Evolutionary conservation across 1,284 basidiomycete genomes (phyloP), one percentile per base, ranked within the genome.

Genomic region (Agroathelia rolfsii): DNA sequence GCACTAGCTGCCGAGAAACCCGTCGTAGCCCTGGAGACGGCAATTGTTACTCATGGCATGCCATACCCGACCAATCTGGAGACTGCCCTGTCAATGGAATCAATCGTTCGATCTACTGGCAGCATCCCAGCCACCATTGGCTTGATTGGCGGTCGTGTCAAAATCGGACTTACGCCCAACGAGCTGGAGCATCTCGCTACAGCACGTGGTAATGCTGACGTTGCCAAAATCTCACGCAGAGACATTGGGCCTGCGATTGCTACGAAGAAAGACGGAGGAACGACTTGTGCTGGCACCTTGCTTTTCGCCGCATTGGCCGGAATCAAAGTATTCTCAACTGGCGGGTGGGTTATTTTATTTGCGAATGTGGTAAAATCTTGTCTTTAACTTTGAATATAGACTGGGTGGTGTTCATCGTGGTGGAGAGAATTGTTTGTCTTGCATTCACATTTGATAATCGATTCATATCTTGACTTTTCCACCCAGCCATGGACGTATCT

Each of bases 341-440:
- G 83, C 52, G 82, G 81, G 82, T 82, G 51, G 58, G 68, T 36
- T 4, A 10, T 16, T 5, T 18, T 28, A 24, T 24, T 16, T 26
- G 17, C 9, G 11, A 13, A 15, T 20, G 19, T 16, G 28, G 4
- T 34, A n/a, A 22, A 11, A 30, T 11, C 30, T 25, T 19, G 32
- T 20, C 15, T 23, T 36, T 22, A 17, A 37, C 25, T 27, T 12
- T 25, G 22, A 28, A 30, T 34, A 18, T 33, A 85, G 83, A 12
- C 62, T 87, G 17, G 89, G 89, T 4, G 89, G 94, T 32, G 95
- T 97, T 1, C 95, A 99, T 57, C 79, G 94, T 4, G 89, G 89
- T 9, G 95, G 81, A 34, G 82, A 95, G 56, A 72, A 63, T 20
- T 80, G 90, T 90, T 49, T 45, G 76, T 61, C 23, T 19, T 15